Evolutionary conservation across 768 basidiomycete genomes (phyloP).

Genomic region (Pulveroboletus frians): DNA sequence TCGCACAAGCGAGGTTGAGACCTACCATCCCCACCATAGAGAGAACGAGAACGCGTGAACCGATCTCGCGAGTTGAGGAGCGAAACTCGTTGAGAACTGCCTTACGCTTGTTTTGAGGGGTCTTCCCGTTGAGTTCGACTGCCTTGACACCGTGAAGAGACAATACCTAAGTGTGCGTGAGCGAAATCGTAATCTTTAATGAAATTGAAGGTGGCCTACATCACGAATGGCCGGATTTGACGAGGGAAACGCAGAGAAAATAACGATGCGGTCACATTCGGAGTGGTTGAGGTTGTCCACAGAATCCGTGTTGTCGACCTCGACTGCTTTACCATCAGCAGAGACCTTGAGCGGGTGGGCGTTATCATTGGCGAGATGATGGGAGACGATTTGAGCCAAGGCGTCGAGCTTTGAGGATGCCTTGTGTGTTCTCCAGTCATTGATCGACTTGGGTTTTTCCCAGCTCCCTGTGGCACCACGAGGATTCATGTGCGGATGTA

Average conservation of each 20-base stretch:
- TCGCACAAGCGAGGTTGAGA: background rate
- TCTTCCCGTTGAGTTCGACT: background rate
- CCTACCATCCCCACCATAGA: conserved; percentile 13
- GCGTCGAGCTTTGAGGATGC: background rate
- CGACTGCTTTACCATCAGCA: background rate
- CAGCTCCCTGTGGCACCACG: background rate
- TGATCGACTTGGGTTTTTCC: background rate
- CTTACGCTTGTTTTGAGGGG: background rate
- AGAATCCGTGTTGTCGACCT: rapidly evolving
- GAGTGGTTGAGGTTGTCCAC: background rate
- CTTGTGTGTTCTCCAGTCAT: background rate
- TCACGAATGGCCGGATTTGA: background rate
- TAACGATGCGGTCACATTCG: background rate
- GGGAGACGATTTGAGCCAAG: background rate
- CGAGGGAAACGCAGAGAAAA: background rate
- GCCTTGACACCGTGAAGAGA: background rate
- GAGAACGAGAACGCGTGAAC: conserved; percentile 8
- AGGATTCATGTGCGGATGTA: conserved; percentile 4
- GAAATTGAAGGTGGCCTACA: background rate
- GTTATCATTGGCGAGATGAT: background rate
- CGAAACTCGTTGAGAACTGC: background rate
- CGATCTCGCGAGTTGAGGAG: background rate
- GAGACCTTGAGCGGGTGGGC: background rate
- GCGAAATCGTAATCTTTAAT: background rate
- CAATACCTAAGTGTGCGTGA: background rate